Percentiles rank a stretch among this genome's conserved stretches.
Evolutionary conservation across 192 early-diverging fungal genomes (phyloP).

Genomic region (Pecoramyces ruminantium): DNA sequence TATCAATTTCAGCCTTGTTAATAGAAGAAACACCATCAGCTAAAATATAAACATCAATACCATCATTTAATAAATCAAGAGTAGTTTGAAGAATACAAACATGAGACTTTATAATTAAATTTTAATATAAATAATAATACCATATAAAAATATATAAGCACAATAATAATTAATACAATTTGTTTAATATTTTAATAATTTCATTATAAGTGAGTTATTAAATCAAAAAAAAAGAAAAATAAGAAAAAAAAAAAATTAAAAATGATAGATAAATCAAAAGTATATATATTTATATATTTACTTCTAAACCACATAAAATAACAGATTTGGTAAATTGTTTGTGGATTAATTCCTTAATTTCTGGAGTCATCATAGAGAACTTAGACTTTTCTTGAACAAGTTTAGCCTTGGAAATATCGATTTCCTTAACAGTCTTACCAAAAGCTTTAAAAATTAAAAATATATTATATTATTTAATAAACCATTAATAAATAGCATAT

Average conservation of each 20-base stretch:
- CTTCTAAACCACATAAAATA: conserved; percentile 83
- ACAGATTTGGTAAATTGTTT: conserved; percentile 30
- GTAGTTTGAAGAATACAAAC: conserved; percentile 92
- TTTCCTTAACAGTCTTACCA: conserved; percentile 56
- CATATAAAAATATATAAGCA: no score
- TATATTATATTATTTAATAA: no score
- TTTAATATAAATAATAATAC: no score
- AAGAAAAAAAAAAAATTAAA: no score
- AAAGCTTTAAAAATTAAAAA: conserved; percentile 28
- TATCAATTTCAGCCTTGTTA: conserved; percentile 61
- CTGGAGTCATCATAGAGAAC: conserved; percentile 72
- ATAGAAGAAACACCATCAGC: conserved; percentile 84
- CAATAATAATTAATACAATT: background rate
- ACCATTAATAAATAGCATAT: no score
- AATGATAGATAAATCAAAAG: no score
- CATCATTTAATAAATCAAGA: conserved; percentile 62
- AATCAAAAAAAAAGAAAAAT: no score
- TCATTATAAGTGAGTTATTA: no score
- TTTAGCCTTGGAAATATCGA: conserved; percentile 48
- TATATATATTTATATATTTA: conserved; percentile 5
- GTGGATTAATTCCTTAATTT: conserved; percentile 22
- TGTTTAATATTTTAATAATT: no score
- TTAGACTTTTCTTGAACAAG: conserved; percentile 55
- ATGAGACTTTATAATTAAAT: conserved; percentile 38
- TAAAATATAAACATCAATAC: conserved; percentile 73